Base-by-base conservation (phyloP, 495 filamentous ascomycete species). In the Penicillium pulvis region DNA sequence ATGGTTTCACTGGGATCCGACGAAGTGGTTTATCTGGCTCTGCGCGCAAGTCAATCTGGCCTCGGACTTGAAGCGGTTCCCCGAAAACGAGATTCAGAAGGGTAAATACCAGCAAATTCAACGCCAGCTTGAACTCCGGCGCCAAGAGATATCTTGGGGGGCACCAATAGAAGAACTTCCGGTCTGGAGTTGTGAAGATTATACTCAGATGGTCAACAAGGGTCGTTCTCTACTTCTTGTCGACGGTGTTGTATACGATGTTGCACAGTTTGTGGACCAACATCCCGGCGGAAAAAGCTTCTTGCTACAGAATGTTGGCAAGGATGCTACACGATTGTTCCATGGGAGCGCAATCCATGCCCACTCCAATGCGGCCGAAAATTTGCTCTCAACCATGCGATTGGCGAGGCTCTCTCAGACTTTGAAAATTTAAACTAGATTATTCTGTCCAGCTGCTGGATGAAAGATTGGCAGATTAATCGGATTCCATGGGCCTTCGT, bases 91-190 rank as follows among this genome's bases (percentile, higher is more conserved):
- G 77, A 97, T 97, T 61, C 90, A 97, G 79, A 97, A 97, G 84
- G 92, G 92, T 66, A 86, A 90, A 67, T 79, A 96, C 42, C 93
- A 97, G 79, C 91, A 96, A 78, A 75, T 87, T 51, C 90, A 96
- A 81, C 96, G 96, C 87, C 95, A 96, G 81, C 83, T 97, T 60
- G 92, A 97, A 76, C 90, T 91, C 75, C 90, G 91, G 83, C 89
- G 91, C 59, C 62, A 87, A 58, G 86, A 79, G n/a, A 46, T 28
- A 2, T 23, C 30, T 3, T 50, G 28, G 47, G 30, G 30, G 2
- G 10, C 6, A 33, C 3, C 30, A 33, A 6, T 33, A 10, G 30
- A 33, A 7, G 30, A 33, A 17, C 9, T 51, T 10, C 48, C 48
- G 9, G 48, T 51, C n/a, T 14, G 9, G 28, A 26, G 24, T 10